These are phyloP conservation scores for Furcasterigmium furcatum DNA, from an alignment of 2,329 filamentous ascomycete genomes.

Conservation along the genomic window DNA sequence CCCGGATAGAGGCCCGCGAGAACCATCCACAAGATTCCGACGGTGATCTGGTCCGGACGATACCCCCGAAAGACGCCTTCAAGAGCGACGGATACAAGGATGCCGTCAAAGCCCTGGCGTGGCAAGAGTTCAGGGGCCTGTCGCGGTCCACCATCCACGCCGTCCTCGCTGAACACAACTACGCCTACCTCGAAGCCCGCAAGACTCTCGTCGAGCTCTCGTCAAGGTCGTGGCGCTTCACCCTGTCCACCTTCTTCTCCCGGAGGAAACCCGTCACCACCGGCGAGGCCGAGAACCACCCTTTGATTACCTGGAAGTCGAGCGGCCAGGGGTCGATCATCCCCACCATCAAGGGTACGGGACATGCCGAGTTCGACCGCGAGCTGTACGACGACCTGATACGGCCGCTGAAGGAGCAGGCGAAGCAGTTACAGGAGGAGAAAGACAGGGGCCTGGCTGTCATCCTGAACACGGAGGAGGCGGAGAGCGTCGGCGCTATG, in stretches of 20 bases:
- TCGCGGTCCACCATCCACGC: conserved; percentile 72
- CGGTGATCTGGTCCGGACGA: not conserved
- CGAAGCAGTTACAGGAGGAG: conserved; percentile 39
- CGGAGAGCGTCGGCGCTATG: conserved; percentile 50
- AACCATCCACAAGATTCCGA: not conserved
- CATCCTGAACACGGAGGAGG: conserved; percentile 54
- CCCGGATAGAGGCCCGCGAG: conserved; percentile 20
- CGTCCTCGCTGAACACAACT: conserved; percentile 77
- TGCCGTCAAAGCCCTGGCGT: conserved; percentile 65
- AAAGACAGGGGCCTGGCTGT: conserved; percentile 51
- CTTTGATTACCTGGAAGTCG: conserved; percentile 59
- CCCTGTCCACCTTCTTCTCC: conserved; percentile 67
- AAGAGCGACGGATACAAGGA: conserved; percentile 64
- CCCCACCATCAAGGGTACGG: conserved; percentile 64
- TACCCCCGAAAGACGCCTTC: conserved; percentile 60
- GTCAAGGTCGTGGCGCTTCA: conserved; percentile 74
- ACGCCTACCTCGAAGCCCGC: conserved; percentile 71
- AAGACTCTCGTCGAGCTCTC: conserved; percentile 66
- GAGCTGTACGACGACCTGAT: conserved; percentile 60
- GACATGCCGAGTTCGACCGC: conserved; percentile 59
- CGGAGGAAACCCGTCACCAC: conserved; percentile 56
- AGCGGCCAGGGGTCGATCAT: conserved; percentile 46
- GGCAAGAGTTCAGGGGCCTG: conserved; percentile 73
- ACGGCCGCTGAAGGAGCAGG: conserved; percentile 44
- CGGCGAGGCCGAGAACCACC: conserved; percentile 56